These are phyloP conservation scores for Cairneyella variabilis DNA, from an alignment of 495 filamentous ascomycete genomes.

Conservation along the genomic window DNA sequence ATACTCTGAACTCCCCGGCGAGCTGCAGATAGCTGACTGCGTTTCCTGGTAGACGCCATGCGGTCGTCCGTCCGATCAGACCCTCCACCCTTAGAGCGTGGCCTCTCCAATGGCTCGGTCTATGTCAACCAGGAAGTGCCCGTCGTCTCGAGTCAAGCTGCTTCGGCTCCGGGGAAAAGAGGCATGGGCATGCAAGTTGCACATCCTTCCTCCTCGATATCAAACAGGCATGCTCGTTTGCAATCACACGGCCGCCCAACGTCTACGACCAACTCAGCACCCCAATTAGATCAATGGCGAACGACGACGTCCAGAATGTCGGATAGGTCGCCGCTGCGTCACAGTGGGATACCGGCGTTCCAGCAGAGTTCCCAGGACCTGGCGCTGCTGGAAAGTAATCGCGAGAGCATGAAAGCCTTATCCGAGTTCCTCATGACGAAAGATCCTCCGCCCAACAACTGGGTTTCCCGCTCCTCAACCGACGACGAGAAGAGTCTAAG, in stretches of 20 bases:
- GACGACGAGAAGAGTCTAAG: conserved; percentile 19
- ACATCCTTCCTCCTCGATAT: neutral
- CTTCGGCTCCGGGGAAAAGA: neutral
- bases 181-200: neutral
- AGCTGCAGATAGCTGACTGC: conserved; percentile 13
- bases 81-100: neutral
- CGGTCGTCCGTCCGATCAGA: conserved; percentile 16
- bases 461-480: conserved; percentile 36
- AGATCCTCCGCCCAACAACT: conserved; percentile 34
- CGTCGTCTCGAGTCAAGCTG: conserved; percentile 4
- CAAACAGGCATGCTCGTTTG: neutral
- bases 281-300: neutral
- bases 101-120: conserved; percentile 4
- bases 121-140: conserved; percentile 8
- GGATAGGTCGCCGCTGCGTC: neutral
- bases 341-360: neutral
- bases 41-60: conserved; percentile 10
- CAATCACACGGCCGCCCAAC: neutral
- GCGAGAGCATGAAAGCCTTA: conserved; percentile 28
- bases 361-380: conserved; percentile 2
- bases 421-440: conserved; percentile 40
- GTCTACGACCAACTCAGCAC: neutral
- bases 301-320: neutral
- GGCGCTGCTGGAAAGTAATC: conserved; percentile 6
- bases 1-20: neutral